Evolutionary conservation across 805 yeast species (phyloP).

Genomic region (Yamadazyma kitorensis): DNA sequence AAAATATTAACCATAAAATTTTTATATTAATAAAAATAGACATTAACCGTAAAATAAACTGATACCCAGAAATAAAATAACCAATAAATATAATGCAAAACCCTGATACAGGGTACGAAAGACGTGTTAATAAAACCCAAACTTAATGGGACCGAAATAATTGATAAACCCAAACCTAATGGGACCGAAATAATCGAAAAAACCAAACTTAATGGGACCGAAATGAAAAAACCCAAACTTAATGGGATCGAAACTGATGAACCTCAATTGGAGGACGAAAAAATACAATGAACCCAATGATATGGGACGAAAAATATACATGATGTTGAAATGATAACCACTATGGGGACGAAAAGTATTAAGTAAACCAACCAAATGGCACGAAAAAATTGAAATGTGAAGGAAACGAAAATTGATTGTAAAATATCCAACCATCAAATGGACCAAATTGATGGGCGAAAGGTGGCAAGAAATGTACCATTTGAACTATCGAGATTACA

Average conservation of each 20-base stretch:
- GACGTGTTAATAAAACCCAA: conserved; percentile 2
- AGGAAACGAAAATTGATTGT: conserved; percentile 3
- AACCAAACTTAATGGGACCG: conserved; percentile 9
- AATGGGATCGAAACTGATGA: conserved; percentile 3
- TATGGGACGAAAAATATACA: background rate
- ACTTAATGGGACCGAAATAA: conserved; percentile 4
- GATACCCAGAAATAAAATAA: no score
- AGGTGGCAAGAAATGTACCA: background rate
- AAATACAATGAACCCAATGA: background rate
- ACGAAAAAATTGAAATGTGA: no score
- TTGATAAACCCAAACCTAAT: conserved; percentile 3
- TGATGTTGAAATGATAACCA: background rate
- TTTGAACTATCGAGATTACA: conserved; percentile 3
- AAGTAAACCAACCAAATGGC: conserved; percentile 1
- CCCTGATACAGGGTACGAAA: no score
- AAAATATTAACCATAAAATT: no score
- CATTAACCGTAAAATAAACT: no score
- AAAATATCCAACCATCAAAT: background rate
- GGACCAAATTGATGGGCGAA: conserved; percentile 9
- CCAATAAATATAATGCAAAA: no score
- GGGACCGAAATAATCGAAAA: conserved; percentile 1
- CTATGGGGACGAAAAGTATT: conserved; percentile 1
- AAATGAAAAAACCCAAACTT: conserved; percentile 3
- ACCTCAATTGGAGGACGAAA: conserved; percentile 7
- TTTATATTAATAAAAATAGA: no score